Evolutionary conservation across 805 yeast genomes (phyloP).

Genomic region (Yamadazyma kitorensis): DNA sequence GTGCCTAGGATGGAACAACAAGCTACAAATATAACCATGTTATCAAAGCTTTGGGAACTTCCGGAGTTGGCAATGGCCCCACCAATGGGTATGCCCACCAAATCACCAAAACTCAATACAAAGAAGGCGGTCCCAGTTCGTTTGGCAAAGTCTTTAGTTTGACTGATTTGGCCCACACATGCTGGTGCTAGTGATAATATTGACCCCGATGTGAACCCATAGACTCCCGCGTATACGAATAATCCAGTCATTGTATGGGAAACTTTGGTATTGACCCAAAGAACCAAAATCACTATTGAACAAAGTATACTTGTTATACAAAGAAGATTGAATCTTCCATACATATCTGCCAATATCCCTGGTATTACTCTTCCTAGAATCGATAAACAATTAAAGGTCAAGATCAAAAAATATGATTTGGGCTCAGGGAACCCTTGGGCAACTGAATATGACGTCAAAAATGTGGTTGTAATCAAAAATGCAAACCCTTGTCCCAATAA

Average conservation of each 20-base stretch:
- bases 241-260: constrained; percentile 23
- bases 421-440: constrained; percentile 19
- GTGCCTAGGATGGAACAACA: constrained; percentile 20
- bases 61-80: constrained; percentile 21
- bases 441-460: constrained; percentile 23
- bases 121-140: constrained; percentile 27
- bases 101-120: constrained; percentile 25
- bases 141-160: constrained; percentile 24
- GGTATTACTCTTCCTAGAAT: constrained; percentile 27
- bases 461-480: constrained; percentile 22
- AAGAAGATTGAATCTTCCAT: constrained; percentile 24
- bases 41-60: constrained; percentile 11
- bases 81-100: constrained; percentile 27
- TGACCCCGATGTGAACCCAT: constrained; percentile 30
- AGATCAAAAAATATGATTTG: constrained; percentile 19
- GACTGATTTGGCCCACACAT: constrained; percentile 24
- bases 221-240: constrained; percentile 21
- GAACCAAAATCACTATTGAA: constrained; percentile 16
- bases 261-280: constrained; percentile 24
- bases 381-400: constrained; percentile 23
- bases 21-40: constrained; percentile 24
- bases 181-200: constrained; percentile 22
- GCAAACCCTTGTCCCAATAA: constrained; percentile 30
- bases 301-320: constrained; percentile 13
- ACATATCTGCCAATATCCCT: constrained; percentile 22